phyloP scores from a whole-genome alignment of 495 filamentous ascomycete genomes.

The Neurospora sp. region DNA sequence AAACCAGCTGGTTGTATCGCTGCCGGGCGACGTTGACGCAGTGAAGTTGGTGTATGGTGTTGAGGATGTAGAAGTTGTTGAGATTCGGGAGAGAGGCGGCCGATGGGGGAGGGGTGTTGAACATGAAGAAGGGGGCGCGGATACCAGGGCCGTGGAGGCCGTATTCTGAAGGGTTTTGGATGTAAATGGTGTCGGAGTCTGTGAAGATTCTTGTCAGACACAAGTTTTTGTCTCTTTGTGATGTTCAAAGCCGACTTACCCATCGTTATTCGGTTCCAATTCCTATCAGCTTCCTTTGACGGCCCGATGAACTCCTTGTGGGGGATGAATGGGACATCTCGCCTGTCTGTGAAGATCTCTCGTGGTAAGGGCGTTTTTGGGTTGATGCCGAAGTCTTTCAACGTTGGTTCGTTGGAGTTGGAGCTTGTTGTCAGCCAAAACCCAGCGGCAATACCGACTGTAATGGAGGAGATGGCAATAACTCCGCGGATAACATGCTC shows the following conservation, averaged over 20 bases:
- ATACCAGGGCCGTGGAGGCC: background rate
- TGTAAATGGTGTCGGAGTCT: conserved; percentile 1
- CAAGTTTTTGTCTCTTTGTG: background rate
- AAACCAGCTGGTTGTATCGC: conserved; percentile 2
- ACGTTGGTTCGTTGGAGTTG: background rate
- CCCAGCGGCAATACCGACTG: background rate
- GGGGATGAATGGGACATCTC: background rate
- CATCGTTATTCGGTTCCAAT: background rate
- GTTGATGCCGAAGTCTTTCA: conserved; percentile 1
- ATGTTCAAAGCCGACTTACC: background rate
- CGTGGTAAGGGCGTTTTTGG: background rate
- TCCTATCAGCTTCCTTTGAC: background rate
- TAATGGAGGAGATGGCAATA: background rate
- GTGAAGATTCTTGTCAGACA: background rate
- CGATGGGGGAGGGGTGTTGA: background rate
- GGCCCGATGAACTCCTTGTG: conserved; percentile 1
- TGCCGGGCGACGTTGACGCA: conserved; percentile 1
- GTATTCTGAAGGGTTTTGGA: background rate
- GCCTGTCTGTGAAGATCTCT: background rate
- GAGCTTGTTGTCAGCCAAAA: background rate
- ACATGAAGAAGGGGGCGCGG: conserved; percentile 3
- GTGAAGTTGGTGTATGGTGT: conserved; percentile 1
- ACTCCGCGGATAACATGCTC: background rate
- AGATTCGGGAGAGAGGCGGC: background rate
- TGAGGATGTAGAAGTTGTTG: conserved; percentile 2